Base-by-base conservation (phyloP, 345 rosid species). In the Durio zibethinus region DNA sequence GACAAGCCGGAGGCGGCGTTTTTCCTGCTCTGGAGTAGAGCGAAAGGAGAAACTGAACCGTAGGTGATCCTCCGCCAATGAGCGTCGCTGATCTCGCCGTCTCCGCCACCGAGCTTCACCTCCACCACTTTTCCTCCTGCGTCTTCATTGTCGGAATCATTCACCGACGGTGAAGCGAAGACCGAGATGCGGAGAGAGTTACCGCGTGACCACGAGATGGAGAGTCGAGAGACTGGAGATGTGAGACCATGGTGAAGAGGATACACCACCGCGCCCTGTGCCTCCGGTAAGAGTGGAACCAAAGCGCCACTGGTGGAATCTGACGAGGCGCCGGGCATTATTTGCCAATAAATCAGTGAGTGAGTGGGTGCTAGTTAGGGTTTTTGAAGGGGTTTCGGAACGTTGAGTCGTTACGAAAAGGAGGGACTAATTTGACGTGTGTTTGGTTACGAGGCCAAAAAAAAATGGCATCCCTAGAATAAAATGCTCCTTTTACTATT, bases 1-100 rank as follows among this genome's bases (percentile, higher is more conserved):
- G 88, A 87, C 66, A 92, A 85, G 76, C 87, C 77, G 11, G 81
- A 87, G 74, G 79, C 57, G 5, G 97, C 85, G 82, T 87, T 93
- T 68, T 87, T 91, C 42, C 97, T 86, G 78, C 94, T 93, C 82
- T 96, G 97, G 20, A 96, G 88, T 74, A 90, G 92, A 61, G 99
- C 97, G 40, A 88, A 96, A 3, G 98, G 97, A n/a, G 97, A 81
- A 4, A 92, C 92, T 7, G 98, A 93, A 31, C 94, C 98, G 53
- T 90, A 93, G 1, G 89, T 91, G 59, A 95, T 93, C 76, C 88
- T 87, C 73, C 99, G 90, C 94, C 96, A 76, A 50, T 50, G 38
- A 47, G 86, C 88, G 60, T 90, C 91, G 62, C 85, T 85, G 76
- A 92, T 81, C 83, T 89, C 97, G 40, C 88, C 84, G 52, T 89